Percentiles rank a stretch among this genome's conserved stretches.
These are phyloP conservation scores for Gliomastix tumulicola DNA, from an alignment of 2,329 filamentous ascomycete genomes.

Conservation along the genomic window DNA sequence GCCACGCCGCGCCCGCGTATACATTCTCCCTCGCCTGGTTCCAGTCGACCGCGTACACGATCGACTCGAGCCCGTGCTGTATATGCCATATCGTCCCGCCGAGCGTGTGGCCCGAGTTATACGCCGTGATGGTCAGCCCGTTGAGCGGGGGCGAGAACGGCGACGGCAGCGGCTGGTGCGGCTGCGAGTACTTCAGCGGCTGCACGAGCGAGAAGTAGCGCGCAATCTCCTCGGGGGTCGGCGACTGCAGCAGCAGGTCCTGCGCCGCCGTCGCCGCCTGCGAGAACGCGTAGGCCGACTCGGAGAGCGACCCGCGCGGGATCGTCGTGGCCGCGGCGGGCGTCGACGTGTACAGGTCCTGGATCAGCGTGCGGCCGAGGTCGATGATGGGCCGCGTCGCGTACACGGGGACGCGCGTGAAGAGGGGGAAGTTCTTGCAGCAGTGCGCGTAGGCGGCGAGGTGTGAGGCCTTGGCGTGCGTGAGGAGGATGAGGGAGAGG, in stretches of 20 bases:
- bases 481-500: slow-evolving; percentile 87
- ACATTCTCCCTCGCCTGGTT: slow-evolving; percentile 97
- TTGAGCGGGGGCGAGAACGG: slow-evolving; percentile 85
- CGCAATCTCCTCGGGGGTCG: slow-evolving; percentile 81
- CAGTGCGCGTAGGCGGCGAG: slow-evolving; percentile 92
- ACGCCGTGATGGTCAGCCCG: slow-evolving; percentile 89
- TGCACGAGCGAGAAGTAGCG: slow-evolving; percentile 88
- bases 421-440: slow-evolving; percentile 91
- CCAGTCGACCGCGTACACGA: slow-evolving; percentile 97
- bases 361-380: slow-evolving; percentile 80
- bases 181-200: slow-evolving; percentile 92
- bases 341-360: slow-evolving; percentile 87
- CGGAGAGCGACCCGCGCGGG: slow-evolving; percentile 63
- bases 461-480: slow-evolving; percentile 86
- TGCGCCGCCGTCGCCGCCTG: slow-evolving; percentile 37
- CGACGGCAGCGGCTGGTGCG: slow-evolving; percentile 81
- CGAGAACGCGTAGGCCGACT: slow-evolving; percentile 46
- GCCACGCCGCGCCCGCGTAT: slow-evolving; percentile 86
- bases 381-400: slow-evolving; percentile 91
- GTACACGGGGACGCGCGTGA: slow-evolving; percentile 88
- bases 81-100: slow-evolving; percentile 99
- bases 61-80: slow-evolving; percentile 91
- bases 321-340: slow-evolving; percentile 84
- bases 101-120: slow-evolving; percentile 91
- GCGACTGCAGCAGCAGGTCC: slow-evolving; percentile 59